phyloP scores from a whole-genome alignment of 75 land plant genomes.

The Pseudotsuga menziesii region DNA sequence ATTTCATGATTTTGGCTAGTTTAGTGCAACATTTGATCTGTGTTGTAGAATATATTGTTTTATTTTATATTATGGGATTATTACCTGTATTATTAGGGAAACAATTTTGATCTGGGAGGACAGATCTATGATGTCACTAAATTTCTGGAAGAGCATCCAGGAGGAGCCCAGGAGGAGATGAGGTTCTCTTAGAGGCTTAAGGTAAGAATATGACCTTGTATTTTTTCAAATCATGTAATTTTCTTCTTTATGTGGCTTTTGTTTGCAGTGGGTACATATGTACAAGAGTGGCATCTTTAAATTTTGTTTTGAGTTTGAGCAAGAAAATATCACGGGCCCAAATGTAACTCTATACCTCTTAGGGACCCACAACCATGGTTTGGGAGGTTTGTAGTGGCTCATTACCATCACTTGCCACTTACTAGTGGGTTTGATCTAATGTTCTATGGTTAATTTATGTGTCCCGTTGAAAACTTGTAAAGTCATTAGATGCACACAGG shows the following conservation, averaged over 20 bases:
- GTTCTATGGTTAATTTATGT: background rate
- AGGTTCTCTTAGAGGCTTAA: conserved; percentile 24
- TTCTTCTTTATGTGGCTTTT: background rate
- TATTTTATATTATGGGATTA: background rate
- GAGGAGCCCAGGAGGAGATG: conserved; percentile 38
- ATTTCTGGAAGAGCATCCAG: conserved; percentile 34
- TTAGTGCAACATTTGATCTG: background rate
- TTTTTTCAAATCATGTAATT: background rate
- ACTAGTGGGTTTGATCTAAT: background rate
- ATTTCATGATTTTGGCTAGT: background rate
- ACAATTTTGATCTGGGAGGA: background rate
- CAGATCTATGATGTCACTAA: conserved; percentile 37
- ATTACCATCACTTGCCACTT: no score
- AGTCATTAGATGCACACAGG: background rate
- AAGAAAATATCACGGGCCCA: no score
- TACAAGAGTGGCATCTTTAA: no score
- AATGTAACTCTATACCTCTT: no score
- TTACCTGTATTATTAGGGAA: background rate
- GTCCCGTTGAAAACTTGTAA: background rate
- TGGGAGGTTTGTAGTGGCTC: no score
- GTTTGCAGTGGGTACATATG: background rate
- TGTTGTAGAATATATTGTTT: background rate
- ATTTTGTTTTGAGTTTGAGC: no score
- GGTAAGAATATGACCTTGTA: background rate
- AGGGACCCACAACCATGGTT: no score